phyloP scores from a whole-genome alignment of 1,284 basidiomycete genomes.

The Ganoderma resinaceum region DNA sequence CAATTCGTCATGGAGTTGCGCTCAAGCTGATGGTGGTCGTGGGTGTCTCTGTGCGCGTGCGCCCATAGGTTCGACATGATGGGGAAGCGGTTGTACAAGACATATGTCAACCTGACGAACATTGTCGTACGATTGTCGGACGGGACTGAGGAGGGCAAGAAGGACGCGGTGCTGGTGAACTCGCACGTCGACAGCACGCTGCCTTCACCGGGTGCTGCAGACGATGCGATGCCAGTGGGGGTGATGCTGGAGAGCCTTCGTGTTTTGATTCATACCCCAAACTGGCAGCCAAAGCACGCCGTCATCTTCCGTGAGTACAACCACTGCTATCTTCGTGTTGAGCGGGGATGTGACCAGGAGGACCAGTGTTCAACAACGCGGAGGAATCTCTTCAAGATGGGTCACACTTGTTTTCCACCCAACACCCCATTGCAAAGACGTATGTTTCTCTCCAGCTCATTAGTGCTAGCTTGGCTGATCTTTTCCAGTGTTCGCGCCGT shows the following conservation, averaged over 20 bases:
- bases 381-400: conserved; percentile 96
- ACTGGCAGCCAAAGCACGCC: conserved; percentile 80
- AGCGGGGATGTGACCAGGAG: not conserved
- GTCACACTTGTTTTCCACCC: conserved; percentile 91
- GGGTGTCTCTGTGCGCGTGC: not conserved
- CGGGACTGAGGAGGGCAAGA: conserved; percentile 75
- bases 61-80: conserved; percentile 82
- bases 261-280: conserved; percentile 78
- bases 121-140: conserved; percentile 90
- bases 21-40: not conserved
- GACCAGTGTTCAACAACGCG: conserved; percentile 91
- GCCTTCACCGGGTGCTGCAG: conserved; percentile 86
- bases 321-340: not conserved
- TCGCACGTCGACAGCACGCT: conserved; percentile 89
- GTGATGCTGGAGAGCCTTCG: conserved; percentile 93
- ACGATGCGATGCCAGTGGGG: conserved; percentile 88
- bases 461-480: not conserved
- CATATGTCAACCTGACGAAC: conserved; percentile 89
- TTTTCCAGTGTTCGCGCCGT: conserved; percentile 79
- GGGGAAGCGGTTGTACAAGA: conserved; percentile 87
- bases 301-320: conserved; percentile 81
- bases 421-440: conserved; percentile 80
- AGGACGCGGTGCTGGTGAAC: conserved; percentile 88
- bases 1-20: not conserved
- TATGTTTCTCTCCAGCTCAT: conserved; percentile 46